Percentiles rank a stretch among this genome's conserved stretches.
phyloP scores from a whole-genome alignment of 2,329 filamentous ascomycete genomes.

The Aspergillus sp. region DNA sequence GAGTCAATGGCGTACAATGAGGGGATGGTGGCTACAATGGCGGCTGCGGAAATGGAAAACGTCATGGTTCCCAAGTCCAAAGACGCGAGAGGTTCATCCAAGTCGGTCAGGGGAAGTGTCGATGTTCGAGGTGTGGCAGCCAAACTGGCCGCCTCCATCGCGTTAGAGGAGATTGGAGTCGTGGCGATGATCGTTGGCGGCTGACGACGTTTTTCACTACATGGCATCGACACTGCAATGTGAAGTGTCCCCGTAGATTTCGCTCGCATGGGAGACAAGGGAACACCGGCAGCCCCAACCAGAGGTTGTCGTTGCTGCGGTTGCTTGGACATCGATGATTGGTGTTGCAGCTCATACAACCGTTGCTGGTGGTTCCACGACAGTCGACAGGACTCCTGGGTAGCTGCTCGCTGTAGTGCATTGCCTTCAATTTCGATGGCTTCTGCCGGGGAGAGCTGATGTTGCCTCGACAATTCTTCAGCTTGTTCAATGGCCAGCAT shows the following conservation, averaged over 20 bases:
- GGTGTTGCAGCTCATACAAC: slow-evolving; percentile 44
- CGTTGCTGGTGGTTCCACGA: slow-evolving; percentile 37
- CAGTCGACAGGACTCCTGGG: slow-evolving; percentile 43
- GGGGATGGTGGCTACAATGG: slow-evolving; percentile 37
- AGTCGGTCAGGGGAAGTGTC: slow-evolving; percentile 35
- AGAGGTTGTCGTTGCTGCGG: slow-evolving; percentile 22
- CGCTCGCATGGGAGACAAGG: slow-evolving; percentile 26
- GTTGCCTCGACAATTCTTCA: slow-evolving; percentile 32
- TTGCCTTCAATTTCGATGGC: slow-evolving; percentile 39
- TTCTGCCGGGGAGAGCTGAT: slow-evolving; percentile 36
- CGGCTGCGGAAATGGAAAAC: slow-evolving; percentile 35
- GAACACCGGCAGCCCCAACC: slow-evolving; percentile 30
- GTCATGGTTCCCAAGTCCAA: slow-evolving; percentile 40
- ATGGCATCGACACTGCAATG: slow-evolving; percentile 34
- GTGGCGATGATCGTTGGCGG: slow-evolving; percentile 35
- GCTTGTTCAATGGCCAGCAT: slow-evolving; percentile 46
- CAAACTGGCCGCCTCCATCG: slow-evolving; percentile 27
- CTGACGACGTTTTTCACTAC: slow-evolving; percentile 16
- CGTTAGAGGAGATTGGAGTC: slow-evolving; percentile 30
- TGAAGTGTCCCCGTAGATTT: slow-evolving; percentile 33
- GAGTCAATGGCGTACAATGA: slow-evolving; percentile 46
- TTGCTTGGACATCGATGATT: slow-evolving; percentile 30
- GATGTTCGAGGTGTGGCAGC: slow-evolving; percentile 33
- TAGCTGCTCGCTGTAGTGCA: slow-evolving; percentile 40
- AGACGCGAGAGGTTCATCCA: slow-evolving; percentile 35